Evolutionary conservation across 129 eudicot species (phyloP), one percentile per base, ranked within the genome.

Genomic region (Lactuca saligna): DNA sequence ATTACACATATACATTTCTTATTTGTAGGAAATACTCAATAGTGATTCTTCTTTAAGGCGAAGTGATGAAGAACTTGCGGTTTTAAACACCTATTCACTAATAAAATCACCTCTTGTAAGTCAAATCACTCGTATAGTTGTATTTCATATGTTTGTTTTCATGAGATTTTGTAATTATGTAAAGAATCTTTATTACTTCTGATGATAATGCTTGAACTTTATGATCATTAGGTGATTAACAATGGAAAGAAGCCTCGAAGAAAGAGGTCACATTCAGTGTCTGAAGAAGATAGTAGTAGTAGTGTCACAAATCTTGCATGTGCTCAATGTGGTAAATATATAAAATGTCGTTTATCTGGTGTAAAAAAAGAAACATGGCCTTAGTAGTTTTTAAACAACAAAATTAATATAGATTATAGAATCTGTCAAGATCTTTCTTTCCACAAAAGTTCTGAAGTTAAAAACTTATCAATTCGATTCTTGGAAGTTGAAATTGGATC

Each of bases 91-190:
- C 17, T 80, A 42, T 39, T 80, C 95, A 7, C 33, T 81, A 44
- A 88, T 92, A 61, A 92, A 82, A 78, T 80, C 98, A 61, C 96
- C 94, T 54, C 87, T 92, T 69, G 98, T 92, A 71, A 86, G 95
- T 88, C 68, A 17, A 63, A 49, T 66, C 38, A 59, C 42, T 46
- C 29, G 8, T 10, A 46, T 12, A n/a, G 1, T 46, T 25, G 29
- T 51, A 38, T 60, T n/a, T 33, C 25, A 15, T 6, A 34, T 68
- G 20, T 35, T 32, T 66, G 17, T 35, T 46, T 31, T 79, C 51
- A 42, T 6, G 25, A 11, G 5, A 16, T 20, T 55, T 54, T 32
- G 5, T 54, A 11, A 25, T 69, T 41, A 8, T 37, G 48, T 13
- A 61, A 60, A 31, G 7, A 20, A 68, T 68, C 35, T 38, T 25